Evolutionary conservation across 2,329 filamentous ascomycete genomes (phyloP), one percentile per base, ranked within the genome.

Genomic region (Colletotrichum tamarilloi): DNA sequence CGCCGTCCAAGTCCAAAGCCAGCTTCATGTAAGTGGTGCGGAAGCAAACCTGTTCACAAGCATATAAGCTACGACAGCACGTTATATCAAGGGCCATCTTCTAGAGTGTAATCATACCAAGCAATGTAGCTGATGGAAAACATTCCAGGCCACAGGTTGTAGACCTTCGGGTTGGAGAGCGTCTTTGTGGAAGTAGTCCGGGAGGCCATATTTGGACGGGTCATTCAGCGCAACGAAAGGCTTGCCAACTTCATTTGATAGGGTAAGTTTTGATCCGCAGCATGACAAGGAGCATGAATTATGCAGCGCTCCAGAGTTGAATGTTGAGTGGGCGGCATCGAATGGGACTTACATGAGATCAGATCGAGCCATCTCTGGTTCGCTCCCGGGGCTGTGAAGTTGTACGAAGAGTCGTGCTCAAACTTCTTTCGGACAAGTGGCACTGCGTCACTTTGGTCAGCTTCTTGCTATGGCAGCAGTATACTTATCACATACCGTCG

Each of bases 281-380:
- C 46, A 52, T n/a, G n/a, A n/a, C 22, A 22, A 22, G 22, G 46
- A 52, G 9, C 30, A 32, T 32, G 19, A 52, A 22, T 32, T 2
- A 22, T 7, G n/a, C 46, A 16, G 0, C 0, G 26, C 16, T 62
- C 12, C 19, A 16, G 7, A 52, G 24, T 62, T 52, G 38, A 22
- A 6, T 42, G 3, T 19, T 49, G 2, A n/a, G 35, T 38, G 35
- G 14, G 5, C 35, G 14, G 14, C 35, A 38, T 38, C 38, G 11
- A 30, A n/a, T 5, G 3, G 6, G 19, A 52, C 60, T 63, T 6
- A 63, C 60, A 63, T 24, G 60, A 63, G n/a, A 63, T 63, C 5
- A 63, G 38, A 63, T 63, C 60, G 14, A 63, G 60, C 60, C 60
- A 63, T 19, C 52, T 63, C 38, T 63, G 60, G 19, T 63, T 63